Evolutionary conservation across 2,329 filamentous ascomycete genomes (phyloP), one percentile per base, ranked within the genome.

Genomic region (Alternaria longipes): DNA sequence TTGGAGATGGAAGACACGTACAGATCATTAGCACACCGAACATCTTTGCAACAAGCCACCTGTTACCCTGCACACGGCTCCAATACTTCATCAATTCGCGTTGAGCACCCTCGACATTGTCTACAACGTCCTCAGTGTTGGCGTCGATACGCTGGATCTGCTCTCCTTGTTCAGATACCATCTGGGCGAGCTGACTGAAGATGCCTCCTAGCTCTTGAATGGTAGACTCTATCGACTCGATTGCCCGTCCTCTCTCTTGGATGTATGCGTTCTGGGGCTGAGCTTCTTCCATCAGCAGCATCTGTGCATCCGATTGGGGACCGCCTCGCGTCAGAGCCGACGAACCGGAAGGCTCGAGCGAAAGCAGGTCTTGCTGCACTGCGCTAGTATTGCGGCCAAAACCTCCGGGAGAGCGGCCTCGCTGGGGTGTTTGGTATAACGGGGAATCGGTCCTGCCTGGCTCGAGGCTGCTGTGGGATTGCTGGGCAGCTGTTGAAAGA

Each of bases 91-190:
- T 88, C 74, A 99, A 79, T 80, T 99, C 94, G 65, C 94, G 86
- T 78, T 99, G 95, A 6, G 95, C 95, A 18, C 95, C 95, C 74
- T 97, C 89, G n/a, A 99, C 94, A 72, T 99, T 99, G 74, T 98
- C 94, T 56, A 99, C 94, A 6, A 99, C 93, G 71, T 97, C 94
- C 75, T 99, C 95, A 1, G 94, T 97, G 79, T 98, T 97, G 67
- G 94, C 94, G 73, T 98, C 94, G 74, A 97, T 97, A 51, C 94
- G 86, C 80, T 98, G 93, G 67, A 99, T 97, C 91, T 97, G 97
- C 80, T 97, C 95, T 63, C 92, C 93, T 81, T 99, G 95, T 79
- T 99, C 94, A 56, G 91, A 93, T 30, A 99, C 95, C 95, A 99
- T 98, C 68, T 92, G 90, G 36, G 95, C 94, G 51, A 99, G 83